phyloP scores from a whole-genome alignment of 2,329 filamentous ascomycete species.

The Cladorrhinum sp. region DNA sequence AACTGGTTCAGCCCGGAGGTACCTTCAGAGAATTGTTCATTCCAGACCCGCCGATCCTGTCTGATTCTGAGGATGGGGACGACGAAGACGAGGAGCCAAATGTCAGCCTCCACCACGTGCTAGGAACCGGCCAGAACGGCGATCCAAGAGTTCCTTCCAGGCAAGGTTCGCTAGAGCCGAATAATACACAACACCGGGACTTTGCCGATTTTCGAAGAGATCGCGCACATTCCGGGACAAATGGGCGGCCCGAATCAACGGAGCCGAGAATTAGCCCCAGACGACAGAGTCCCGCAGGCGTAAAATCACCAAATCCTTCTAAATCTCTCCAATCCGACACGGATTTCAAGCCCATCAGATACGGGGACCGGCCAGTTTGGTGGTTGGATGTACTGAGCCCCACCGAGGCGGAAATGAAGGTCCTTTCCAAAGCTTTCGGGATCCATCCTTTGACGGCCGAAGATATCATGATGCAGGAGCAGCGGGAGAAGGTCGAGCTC shows the following conservation, averaged over 20 bases:
- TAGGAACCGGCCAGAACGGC: slow-evolving; percentile 32
- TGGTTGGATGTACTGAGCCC: slow-evolving; percentile 93
- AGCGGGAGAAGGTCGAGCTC: slow-evolving; percentile 94
- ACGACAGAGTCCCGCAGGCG: slow-evolving; percentile 37
- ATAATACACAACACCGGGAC: slow-evolving; percentile 14
- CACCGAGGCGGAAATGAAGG: slow-evolving; percentile 93
- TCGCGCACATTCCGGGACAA: slow-evolving; percentile 19
- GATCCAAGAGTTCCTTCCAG: slow-evolving; percentile 46
- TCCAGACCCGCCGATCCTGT: slow-evolving; percentile 75
- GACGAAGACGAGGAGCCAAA: slow-evolving; percentile 56
- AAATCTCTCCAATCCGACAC: slow-evolving; percentile 25
- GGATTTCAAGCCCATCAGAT: slow-evolving; percentile 40
- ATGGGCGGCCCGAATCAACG: slow-evolving; percentile 31
- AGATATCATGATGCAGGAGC: slow-evolving; percentile 96
- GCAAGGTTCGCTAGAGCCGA: slow-evolving; percentile 42
- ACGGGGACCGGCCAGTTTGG: slow-evolving; percentile 86
- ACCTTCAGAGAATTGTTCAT: slow-evolving; percentile 87
- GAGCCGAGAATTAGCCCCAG: slow-evolving; percentile 26
- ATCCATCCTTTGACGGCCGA: slow-evolving; percentile 95
- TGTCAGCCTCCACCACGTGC: slow-evolving; percentile 20
- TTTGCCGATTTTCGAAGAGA: slow-evolving; percentile 20
- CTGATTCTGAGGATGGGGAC: slow-evolving; percentile 66
- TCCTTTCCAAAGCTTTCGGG: slow-evolving; percentile 86
- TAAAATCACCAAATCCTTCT: slow-evolving; percentile 36
- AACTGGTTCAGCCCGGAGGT: slow-evolving; percentile 80